These are phyloP conservation scores for Arthromyces matolae DNA, from an alignment of 768 basidiomycete genomes.

Conservation along the genomic window DNA sequence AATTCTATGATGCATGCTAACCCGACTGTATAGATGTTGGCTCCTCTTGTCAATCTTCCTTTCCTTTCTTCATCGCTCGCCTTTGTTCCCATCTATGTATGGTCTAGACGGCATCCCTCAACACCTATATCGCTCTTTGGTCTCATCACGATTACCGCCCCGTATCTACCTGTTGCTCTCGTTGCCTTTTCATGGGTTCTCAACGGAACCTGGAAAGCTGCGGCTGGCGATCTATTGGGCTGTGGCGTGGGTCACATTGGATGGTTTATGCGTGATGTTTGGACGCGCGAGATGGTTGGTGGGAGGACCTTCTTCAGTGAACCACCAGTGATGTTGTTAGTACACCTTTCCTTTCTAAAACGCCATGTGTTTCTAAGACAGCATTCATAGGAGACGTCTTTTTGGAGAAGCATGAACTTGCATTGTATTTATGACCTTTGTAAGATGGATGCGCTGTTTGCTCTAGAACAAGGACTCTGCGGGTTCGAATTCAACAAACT, in stretches of 20 bases:
- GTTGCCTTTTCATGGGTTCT: conserved; percentile 83
- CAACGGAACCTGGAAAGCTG: conserved; percentile 81
- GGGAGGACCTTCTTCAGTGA: conserved; percentile 70
- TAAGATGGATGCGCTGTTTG: conserved; percentile 2
- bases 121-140: conserved; percentile 97
- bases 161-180: conserved; percentile 90
- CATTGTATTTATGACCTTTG: neutral
- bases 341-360: conserved; percentile 16
- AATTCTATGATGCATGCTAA: neutral
- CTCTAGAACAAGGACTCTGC: no score
- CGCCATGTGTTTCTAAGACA: neutral
- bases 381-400: conserved; percentile 50
- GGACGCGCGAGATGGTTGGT: conserved; percentile 84
- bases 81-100: conserved; percentile 94
- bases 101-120: conserved; percentile 92
- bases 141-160: conserved; percentile 89
- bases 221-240: conserved; percentile 77
- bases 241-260: conserved; percentile 85
- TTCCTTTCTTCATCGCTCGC: conserved; percentile 92
- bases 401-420: conserved; percentile 49
- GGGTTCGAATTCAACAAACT: no score
- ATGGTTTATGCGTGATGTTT: conserved; percentile 83
- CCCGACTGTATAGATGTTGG: conserved; percentile 51
- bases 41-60: conserved; percentile 86
- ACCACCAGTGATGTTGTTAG: conserved; percentile 68